phyloP scores from a whole-genome alignment of 2,329 filamentous ascomycete species.

The Harringtonia aguacate region DNA sequence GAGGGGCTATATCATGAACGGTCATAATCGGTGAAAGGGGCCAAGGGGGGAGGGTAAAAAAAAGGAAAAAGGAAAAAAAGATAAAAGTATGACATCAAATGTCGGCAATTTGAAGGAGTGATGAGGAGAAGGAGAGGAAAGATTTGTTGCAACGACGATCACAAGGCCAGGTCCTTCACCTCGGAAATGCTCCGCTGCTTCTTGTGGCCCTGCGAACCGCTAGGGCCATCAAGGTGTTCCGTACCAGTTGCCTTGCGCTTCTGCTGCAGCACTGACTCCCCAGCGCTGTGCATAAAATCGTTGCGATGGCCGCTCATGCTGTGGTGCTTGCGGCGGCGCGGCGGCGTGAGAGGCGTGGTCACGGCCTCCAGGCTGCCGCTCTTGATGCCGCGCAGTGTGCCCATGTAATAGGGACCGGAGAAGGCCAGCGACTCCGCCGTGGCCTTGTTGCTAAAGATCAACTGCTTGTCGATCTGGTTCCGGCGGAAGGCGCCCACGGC shows the following conservation, averaged over 20 bases:
- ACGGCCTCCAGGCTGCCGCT: conserved; percentile 55
- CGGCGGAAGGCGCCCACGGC: conserved; percentile 71
- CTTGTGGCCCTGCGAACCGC: conserved; percentile 37
- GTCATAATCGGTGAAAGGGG: neutral
- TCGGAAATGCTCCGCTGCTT: conserved; percentile 49
- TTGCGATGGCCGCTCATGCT: conserved; percentile 14
- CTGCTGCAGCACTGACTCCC: conserved; percentile 31
- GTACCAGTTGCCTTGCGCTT: conserved; percentile 43
- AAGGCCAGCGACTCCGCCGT: conserved; percentile 53
- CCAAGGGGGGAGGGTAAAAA: too few species aligned
- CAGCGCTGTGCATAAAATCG: conserved; percentile 36
- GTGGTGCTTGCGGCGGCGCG: conserved; percentile 43
- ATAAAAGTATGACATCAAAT: neutral
- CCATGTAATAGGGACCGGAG: conserved; percentile 47
- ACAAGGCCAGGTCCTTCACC: conserved; percentile 27
- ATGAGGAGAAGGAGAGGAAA: neutral
- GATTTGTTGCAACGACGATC: neutral
- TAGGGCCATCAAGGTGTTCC: conserved; percentile 3
- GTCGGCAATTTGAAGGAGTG: neutral
- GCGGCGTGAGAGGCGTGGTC: conserved; percentile 57
- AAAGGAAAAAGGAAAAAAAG: neutral
- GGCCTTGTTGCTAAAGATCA: conserved; percentile 49
- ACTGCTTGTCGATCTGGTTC: conserved; percentile 51
- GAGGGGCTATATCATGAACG: neutral
- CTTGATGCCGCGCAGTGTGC: conserved; percentile 52